A percentile compares a stretch with the other conserved stretches of the same genome.
Evolutionary conservation across 1,284 basidiomycete genomes (phyloP).

Genomic region (Ceratobasidium sp.): DNA sequence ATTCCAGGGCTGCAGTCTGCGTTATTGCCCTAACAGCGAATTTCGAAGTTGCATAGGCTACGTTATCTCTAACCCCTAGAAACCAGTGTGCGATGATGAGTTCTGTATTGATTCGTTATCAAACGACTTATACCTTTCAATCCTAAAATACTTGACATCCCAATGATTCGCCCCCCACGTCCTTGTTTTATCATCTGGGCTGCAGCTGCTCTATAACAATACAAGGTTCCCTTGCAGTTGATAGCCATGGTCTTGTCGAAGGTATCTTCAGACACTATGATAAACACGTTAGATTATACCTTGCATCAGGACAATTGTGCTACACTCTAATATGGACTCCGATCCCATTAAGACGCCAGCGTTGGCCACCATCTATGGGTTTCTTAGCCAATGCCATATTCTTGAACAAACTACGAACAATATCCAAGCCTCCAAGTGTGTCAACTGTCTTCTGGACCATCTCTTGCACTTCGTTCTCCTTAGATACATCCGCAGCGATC

Average conservation of each 20-base stretch:
- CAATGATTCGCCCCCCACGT: constrained; percentile 53
- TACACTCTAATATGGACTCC: constrained; percentile 5
- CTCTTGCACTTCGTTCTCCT: constrained; percentile 43
- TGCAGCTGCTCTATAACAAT: constrained; percentile 54
- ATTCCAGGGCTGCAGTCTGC: constrained; percentile 46
- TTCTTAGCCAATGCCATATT: constrained; percentile 33
- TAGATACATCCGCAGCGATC: constrained; percentile 43
- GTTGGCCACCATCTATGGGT: constrained; percentile 43
- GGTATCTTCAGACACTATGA: constrained; percentile 11
- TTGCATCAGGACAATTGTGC: not conserved
- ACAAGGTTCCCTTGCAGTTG: constrained; percentile 51
- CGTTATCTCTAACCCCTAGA: not conserved
- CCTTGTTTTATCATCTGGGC: constrained; percentile 51
- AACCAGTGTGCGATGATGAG: no score
- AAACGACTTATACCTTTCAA: not conserved
- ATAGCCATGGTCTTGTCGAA: constrained; percentile 45
- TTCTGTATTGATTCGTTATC: no score
- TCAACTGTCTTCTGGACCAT: constrained; percentile 41
- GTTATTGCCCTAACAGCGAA: constrained; percentile 49
- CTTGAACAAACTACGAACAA: constrained; percentile 39
- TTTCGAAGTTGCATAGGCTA: constrained; percentile 45
- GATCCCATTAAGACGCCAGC: constrained; percentile 44
- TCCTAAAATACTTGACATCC: constrained; percentile 37
- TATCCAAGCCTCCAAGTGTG: constrained; percentile 46
- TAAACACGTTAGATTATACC: not conserved